Evolutionary conservation across 345 rosid genomes (phyloP), one percentile per base, ranked within the genome.

Genomic region (Lumnitzera racemosa): DNA sequence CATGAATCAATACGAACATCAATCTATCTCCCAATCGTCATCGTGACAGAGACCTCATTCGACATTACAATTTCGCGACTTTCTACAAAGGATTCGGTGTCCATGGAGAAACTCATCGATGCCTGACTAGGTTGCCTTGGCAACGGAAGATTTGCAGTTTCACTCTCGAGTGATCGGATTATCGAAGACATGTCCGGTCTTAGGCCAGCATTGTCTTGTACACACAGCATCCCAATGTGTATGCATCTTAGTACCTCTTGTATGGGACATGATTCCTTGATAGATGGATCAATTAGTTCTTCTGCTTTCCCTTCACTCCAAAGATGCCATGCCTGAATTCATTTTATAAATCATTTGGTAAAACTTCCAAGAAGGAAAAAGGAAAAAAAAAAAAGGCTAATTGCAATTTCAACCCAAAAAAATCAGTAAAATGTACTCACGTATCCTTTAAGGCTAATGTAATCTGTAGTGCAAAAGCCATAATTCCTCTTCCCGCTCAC

Each of bases 201-300:
- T 11, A 78, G 57, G 24, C 63, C 68, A 57, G 96, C 81, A 0
- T 83, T 73, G 60, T 92, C 96, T 67, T 92, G 96, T 47, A 82
- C 98, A 63, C 98, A 89, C 14, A 89, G 25, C 68, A 91, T 82
- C 7, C 90, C 96, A 36, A 91, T 77, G 6, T 92, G 89, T 62
- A 92, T 73, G 73, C 96, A 92, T 63, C 82, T 81, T 65, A 77
- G 36, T 0, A 69, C 87, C 73, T 87, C 85, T 24, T 68, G 63
- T 12, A 62, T 48, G 25, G 74, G 63, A 63, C 76, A 70, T 15
- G 84, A 70, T 43, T 56, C 71, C 49, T 68, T 72, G 5, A 83
- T 79, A 24, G 69, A 66, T 47, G 79, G 72, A 67, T 92, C 96
- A 16, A 89, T 65, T 0, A 92, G 70, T 27, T 89, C 98, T 65